Evolutionary conservation across 2,329 filamentous ascomycete genomes (phyloP), one percentile per base, ranked within the genome.

Genomic region (Aspergillus fijiensis): DNA sequence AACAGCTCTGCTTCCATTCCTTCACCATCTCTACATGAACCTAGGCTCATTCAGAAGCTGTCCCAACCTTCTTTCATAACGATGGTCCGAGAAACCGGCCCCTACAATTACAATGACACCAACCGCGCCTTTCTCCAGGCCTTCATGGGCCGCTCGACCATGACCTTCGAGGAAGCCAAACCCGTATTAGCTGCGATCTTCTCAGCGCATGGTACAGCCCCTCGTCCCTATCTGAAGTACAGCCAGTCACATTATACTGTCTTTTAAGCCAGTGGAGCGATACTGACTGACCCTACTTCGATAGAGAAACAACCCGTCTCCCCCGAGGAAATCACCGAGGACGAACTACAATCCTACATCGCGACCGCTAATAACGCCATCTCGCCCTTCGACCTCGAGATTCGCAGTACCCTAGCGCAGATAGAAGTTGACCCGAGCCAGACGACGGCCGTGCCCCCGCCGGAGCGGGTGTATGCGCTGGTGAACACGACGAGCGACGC

Each of bases 81-180:
- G 31, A 3, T 7, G 23, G 47, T 31, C 25, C 14, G 23, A 51
- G 14, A 39, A 42, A 21, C 5, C 63, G 67, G 61, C 62, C 67
- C 66, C 33, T 58, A 58, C 27, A 65, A 68, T 60, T 88, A 87
- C 69, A 78, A 82, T 68, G 81, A 96, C 72, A 83, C 83, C 63
- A 90, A 97, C 74, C 89, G 92, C 59, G 93, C 94, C 9, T 96
- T 99, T 71, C 82, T 98, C 0, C 95, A 99, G 77, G 90, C 91
- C 52, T 87, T 99, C 66, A 83, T 97, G 75, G 87, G 90, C 3
- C 87, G 88, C 53, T 89, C 90, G 23, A 86, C 87, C 49, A 82
- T 98, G 74, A 96, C 91, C 0, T 86, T 90, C 63, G 81, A 86
- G 56, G 87, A 96, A 69, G 87, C 88, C 12, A 87, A 87, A 69